Conservation (phyloP, 768 basidiomycete species). For the Russula vinacea region DNA sequence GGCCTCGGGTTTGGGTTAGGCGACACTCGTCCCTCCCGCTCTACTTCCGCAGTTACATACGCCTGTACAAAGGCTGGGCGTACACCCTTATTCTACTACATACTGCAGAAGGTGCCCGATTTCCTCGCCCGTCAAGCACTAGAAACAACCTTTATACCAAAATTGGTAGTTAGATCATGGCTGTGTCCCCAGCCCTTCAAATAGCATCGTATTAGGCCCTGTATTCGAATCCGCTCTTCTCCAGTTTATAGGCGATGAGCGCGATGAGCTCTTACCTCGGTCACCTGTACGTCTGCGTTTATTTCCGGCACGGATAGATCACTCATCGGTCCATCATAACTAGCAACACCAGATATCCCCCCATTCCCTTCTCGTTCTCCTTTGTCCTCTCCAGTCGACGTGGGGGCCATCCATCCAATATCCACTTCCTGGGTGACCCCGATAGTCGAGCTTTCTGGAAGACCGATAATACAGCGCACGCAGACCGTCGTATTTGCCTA, state of each 20-base stretch:
- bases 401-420: background rate
- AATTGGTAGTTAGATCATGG: background rate
- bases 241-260: background rate
- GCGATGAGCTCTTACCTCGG: background rate
- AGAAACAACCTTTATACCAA: background rate
- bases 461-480: background rate
- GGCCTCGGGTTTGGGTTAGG: too few species aligned
- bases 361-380: background rate
- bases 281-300: background rate
- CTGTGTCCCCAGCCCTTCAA: background rate
- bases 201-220: background rate
- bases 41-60: too few species aligned
- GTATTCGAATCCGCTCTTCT: background rate
- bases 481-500: background rate
- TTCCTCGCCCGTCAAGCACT: background rate
- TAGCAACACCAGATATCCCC: too few species aligned
- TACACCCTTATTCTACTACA: background rate
- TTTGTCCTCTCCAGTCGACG: background rate
- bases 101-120: background rate
- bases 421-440: background rate
- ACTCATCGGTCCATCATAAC: too few species aligned
- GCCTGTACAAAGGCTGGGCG: background rate
- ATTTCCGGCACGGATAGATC: background rate
- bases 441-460: background rate
- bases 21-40: too few species aligned